Base-by-base conservation (phyloP, 495 filamentous ascomycete species). In the Podospora pseudopauciseta region DNA sequence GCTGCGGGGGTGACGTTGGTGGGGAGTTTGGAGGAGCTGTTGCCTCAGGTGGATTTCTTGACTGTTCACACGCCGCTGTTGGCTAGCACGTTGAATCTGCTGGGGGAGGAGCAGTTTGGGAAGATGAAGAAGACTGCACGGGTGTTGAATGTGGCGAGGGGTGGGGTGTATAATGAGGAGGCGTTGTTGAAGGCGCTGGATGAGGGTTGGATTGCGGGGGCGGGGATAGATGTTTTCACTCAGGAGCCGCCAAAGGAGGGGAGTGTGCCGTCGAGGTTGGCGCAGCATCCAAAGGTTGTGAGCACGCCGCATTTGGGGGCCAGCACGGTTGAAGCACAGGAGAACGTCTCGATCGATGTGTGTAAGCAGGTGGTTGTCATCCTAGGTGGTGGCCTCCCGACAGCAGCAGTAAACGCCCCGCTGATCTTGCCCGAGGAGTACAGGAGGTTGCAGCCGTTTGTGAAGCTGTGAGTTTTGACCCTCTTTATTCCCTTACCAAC, bases 51-150 rank as follows among this genome's bases (percentile, higher is more conserved):
- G 18, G 90, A 93, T 74, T 90, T 92, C 72, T 76, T 93, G 60
- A 92, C 90, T 1, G 86, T 92, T 28, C 90, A 92, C 69, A 92
- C 91, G 4, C 91, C 91, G 0, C 78, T 93, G 67, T 86, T 91
- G 69, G 87, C 87, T 4, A 87, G 85, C 6, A 93, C 91, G 7
- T 84, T 85, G 18, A 87, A 89, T 62, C 80, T 93, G 74, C 85
- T 92, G 4, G 82, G 85, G 20, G 80, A 80, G 6, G 73, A 76
- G 3, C 88, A 93, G 73, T 76, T 93, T n/a, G 74, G 75, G 32
- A 81, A 79, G 59, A 92, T 93, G 90, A 91, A 90, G 76, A 77
- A 75, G 30, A 86, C 85, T 18, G 84, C 88, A 7, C 80, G 88
- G 15, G 86, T 91, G 39, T 75, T 91, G 39, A 92, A 92, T 67